phyloP scores from a whole-genome alignment of 2,329 filamentous ascomycete species.

The Fusarium sp. region DNA sequence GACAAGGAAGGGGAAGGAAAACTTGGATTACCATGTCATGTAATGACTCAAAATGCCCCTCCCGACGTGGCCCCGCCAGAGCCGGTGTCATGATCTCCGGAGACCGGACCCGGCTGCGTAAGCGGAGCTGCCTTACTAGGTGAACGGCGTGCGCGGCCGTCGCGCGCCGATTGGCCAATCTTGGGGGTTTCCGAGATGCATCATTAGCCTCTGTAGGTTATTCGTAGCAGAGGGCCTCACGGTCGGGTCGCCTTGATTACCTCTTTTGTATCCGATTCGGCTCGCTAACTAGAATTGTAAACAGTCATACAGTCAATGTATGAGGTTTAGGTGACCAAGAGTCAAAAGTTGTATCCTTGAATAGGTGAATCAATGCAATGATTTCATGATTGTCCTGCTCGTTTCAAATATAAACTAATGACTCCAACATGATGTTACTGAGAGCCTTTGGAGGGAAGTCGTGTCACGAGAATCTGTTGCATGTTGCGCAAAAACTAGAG shows the following conservation, averaged over 20 bases:
- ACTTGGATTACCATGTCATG: slow-evolving; percentile 1
- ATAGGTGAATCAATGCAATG: background rate
- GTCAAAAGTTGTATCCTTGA: background rate
- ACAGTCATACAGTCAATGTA: background rate
- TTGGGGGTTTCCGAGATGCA: slow-evolving; percentile 9
- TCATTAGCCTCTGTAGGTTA: slow-evolving; percentile 21
- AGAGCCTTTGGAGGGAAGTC: background rate
- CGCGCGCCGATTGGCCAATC: slow-evolving; percentile 39
- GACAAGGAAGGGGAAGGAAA: background rate
- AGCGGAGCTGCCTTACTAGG: slow-evolving; percentile 39
- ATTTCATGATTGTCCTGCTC: background rate
- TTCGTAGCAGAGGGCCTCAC: slow-evolving; percentile 1
- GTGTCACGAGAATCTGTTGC: background rate
- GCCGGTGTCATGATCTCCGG: slow-evolving; percentile 36
- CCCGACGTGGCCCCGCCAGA: slow-evolving; percentile 25
- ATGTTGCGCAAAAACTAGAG: background rate
- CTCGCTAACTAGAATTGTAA: background rate
- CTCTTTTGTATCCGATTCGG: slow-evolving; percentile 22
- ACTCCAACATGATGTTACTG: background rate
- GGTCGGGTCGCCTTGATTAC: slow-evolving; percentile 28
- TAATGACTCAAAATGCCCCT: slow-evolving; percentile 37
- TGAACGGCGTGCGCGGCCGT: slow-evolving; percentile 38
- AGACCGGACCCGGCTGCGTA: slow-evolving; percentile 40
- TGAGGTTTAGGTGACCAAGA: background rate
- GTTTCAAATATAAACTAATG: background rate